These are phyloP conservation scores for Fusarium redolens DNA, from an alignment of 2,329 filamentous ascomycete species.

Conservation along the genomic window DNA sequence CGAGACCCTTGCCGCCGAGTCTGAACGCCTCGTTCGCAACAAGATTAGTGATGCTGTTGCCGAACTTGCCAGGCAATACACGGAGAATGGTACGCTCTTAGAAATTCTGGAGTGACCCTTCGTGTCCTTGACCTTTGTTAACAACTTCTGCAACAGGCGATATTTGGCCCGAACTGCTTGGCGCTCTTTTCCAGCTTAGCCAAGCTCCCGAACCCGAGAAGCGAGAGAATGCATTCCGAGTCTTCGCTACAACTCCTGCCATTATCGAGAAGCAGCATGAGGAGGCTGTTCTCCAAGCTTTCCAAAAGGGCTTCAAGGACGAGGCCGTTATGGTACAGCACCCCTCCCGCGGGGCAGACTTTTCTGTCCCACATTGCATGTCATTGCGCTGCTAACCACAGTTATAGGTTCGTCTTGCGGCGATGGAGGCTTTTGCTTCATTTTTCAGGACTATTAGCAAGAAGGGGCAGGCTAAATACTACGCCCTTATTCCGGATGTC, in stretches of 20 bases:
- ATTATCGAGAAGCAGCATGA: slow-evolving; percentile 98
- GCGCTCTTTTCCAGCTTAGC: slow-evolving; percentile 88
- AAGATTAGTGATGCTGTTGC: slow-evolving; percentile 98
- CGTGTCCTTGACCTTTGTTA: slow-evolving; percentile 17
- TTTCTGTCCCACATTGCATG: slow-evolving; percentile 9
- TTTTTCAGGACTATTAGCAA: slow-evolving; percentile 94
- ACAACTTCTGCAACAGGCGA: slow-evolving; percentile 66
- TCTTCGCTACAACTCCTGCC: slow-evolving; percentile 93
- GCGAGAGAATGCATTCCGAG: slow-evolving; percentile 92
- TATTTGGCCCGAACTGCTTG: slow-evolving; percentile 89
- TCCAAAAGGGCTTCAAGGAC: slow-evolving; percentile 92
- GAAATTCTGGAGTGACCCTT: not conserved
- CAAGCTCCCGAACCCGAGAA: slow-evolving; percentile 85
- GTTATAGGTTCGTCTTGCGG: slow-evolving; percentile 82
- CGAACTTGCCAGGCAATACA: slow-evolving; percentile 93
- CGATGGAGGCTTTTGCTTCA: slow-evolving; percentile 95
- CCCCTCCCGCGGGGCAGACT: slow-evolving; percentile 5
- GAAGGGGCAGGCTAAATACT: slow-evolving; percentile 91
- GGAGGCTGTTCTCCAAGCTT: slow-evolving; percentile 87
- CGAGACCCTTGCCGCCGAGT: slow-evolving; percentile 78
- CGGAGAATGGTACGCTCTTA: slow-evolving; percentile 79
- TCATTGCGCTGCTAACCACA: slow-evolving; percentile 29
- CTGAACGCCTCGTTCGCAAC: slow-evolving; percentile 81
- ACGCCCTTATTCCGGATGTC: slow-evolving; percentile 85
- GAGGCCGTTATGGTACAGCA: slow-evolving; percentile 77